These are phyloP conservation scores for Termitomyces sp. DNA, from an alignment of 768 basidiomycete species.

Conservation along the genomic window DNA sequence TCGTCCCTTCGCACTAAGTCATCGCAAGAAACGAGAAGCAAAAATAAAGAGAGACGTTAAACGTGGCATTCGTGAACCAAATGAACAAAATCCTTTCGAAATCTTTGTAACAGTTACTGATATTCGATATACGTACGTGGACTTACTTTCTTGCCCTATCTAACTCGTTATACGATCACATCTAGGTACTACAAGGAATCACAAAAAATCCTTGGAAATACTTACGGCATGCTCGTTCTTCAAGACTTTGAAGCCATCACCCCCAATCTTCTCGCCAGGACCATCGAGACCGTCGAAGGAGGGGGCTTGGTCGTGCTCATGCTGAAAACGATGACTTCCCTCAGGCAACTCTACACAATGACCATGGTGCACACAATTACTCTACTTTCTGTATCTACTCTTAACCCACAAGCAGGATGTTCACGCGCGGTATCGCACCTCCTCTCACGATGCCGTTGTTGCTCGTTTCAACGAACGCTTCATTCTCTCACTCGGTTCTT, in stretches of 20 bases:
- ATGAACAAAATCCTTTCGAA: conserved; percentile 96
- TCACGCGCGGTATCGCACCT: conserved; percentile 89
- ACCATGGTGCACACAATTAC: conserved; percentile 46
- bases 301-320: conserved; percentile 86
- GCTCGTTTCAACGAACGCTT: conserved; percentile 99
- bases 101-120: conserved; percentile 99
- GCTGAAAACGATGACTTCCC: conserved; percentile 90
- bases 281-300: conserved; percentile 97
- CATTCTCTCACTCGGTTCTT: conserved; percentile 93
- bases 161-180: neutral
- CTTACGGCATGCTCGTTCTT: conserved; percentile 93
- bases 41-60: conserved; percentile 97
- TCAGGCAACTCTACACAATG: conserved; percentile 91
- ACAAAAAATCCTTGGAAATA: conserved; percentile 68
- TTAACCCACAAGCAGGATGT: conserved; percentile 63
- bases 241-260: conserved; percentile 99
- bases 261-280: conserved; percentile 92
- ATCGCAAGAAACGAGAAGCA: conserved; percentile 94
- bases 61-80: conserved; percentile 86
- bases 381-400: neutral
- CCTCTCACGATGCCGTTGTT: conserved; percentile 81
- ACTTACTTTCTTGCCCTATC: neutral
- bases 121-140: conserved; percentile 88
- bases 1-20: conserved; percentile 36
- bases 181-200: conserved; percentile 14